These are phyloP conservation scores for Fraxinus quadrangulata DNA, from an alignment of 257 asterid species.

Conservation along the genomic window DNA sequence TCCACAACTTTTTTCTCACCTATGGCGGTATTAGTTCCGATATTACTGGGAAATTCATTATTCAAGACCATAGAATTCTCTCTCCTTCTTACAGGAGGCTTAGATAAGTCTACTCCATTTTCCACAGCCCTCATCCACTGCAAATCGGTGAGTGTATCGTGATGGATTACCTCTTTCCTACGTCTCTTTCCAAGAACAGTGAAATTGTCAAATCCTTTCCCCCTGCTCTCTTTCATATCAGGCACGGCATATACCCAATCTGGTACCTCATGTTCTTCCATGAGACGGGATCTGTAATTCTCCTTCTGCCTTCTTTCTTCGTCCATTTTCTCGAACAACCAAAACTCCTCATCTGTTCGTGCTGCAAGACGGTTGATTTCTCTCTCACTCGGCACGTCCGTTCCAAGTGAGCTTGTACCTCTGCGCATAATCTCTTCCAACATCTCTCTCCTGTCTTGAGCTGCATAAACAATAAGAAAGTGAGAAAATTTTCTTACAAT, in stretches of 20 bases:
- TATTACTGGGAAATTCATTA: slow-evolving; percentile 36
- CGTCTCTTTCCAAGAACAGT: slow-evolving; percentile 81
- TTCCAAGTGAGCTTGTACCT: slow-evolving; percentile 87
- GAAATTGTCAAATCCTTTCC: slow-evolving; percentile 61
- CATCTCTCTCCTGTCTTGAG: slow-evolving; percentile 93
- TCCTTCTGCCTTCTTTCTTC: slow-evolving; percentile 88
- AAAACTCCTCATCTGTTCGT: slow-evolving; percentile 86
- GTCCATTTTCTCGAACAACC: slow-evolving; percentile 97
- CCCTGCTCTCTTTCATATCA: slow-evolving; percentile 49
- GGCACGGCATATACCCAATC: slow-evolving; percentile 78
- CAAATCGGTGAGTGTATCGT: slow-evolving; percentile 61
- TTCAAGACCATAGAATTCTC: slow-evolving; percentile 34
- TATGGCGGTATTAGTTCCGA: slow-evolving; percentile 18
- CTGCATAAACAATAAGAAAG: slow-evolving; percentile 47
- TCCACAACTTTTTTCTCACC: slow-evolving; percentile 43
- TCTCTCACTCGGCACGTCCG: slow-evolving; percentile 96
- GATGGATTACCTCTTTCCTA: slow-evolving; percentile 77
- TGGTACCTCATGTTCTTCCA: slow-evolving; percentile 98
- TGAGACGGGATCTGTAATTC: slow-evolving; percentile 81
- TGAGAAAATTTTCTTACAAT: slow-evolving; percentile 10
- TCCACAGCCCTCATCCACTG: slow-evolving; percentile 81
- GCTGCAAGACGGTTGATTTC: slow-evolving; percentile 98
- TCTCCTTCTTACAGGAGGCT: slow-evolving; percentile 43
- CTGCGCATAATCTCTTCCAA: slow-evolving; percentile 93
- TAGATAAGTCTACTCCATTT: slow-evolving; percentile 53